Conservation (phyloP, 2,329 filamentous ascomycete species). For the Alternaria dauci region DNA sequence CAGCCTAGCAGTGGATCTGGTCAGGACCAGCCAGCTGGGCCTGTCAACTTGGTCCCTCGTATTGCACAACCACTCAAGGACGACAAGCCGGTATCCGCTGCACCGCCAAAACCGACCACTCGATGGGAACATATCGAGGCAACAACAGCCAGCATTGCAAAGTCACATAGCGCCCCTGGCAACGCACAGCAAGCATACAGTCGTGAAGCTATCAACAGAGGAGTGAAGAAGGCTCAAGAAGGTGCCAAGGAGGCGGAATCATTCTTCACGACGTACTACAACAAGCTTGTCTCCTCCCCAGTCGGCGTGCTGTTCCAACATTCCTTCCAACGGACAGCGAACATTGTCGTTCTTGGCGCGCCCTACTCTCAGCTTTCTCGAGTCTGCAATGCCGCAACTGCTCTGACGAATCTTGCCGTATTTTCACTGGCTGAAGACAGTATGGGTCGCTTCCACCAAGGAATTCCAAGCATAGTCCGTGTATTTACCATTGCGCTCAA, state of each 20-base stretch:
- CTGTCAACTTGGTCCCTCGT: conserved; percentile 59
- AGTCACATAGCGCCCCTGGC: conserved; percentile 47
- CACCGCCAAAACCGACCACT: conserved; percentile 50
- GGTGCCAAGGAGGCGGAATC: conserved; percentile 38
- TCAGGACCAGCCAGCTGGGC: conserved; percentile 31
- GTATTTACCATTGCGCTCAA: conserved; percentile 74
- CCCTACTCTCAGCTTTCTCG: conserved; percentile 69
- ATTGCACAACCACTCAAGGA: conserved; percentile 59
- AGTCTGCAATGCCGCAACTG: conserved; percentile 66
- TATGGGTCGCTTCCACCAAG: conserved; percentile 84
- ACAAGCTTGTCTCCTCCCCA: conserved; percentile 52
- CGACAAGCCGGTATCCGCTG: conserved; percentile 57
- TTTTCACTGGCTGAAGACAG: conserved; percentile 80
- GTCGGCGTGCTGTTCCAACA: conserved; percentile 75
- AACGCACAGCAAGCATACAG: conserved; percentile 50
- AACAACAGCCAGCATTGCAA: conserved; percentile 54
- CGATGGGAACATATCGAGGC: conserved; percentile 37
- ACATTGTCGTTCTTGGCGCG: conserved; percentile 73
- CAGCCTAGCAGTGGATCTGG: conserved; percentile 21
- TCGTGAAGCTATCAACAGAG: conserved; percentile 44
- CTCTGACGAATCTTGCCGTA: conserved; percentile 73
- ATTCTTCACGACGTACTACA: conserved; percentile 36
- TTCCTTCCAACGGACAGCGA: conserved; percentile 70
- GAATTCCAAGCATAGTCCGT: conserved; percentile 77
- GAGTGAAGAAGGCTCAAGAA: conserved; percentile 44